These are phyloP conservation scores for Trichophyton benhamiae DNA, from an alignment of 2,329 filamentous ascomycete species.

Conservation along the genomic window DNA sequence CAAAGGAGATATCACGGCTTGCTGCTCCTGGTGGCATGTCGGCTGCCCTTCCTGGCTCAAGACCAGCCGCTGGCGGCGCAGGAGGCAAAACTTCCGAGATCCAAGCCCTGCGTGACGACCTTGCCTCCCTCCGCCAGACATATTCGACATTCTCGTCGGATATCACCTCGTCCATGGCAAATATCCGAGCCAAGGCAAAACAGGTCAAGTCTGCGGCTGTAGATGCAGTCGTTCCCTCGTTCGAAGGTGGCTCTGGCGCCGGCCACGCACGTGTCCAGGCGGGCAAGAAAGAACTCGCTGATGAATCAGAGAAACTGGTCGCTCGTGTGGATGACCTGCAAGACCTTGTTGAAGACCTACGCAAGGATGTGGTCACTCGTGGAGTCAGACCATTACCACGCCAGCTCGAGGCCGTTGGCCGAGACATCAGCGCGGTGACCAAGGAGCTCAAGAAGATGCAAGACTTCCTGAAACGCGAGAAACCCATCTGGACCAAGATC, in stretches of 20 bases:
- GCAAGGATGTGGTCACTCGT: conserved; percentile 88
- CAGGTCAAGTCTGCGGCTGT: conserved; percentile 65
- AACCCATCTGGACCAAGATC: conserved; percentile 96
- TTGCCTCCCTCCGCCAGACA: conserved; percentile 83
- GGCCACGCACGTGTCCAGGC: conserved; percentile 73
- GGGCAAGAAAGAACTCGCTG: conserved; percentile 74
- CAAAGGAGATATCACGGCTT: conserved; percentile 68
- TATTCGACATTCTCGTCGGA: conserved; percentile 86
- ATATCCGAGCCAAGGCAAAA: conserved; percentile 67
- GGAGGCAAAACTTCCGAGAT: conserved; percentile 62
- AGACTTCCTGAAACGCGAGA: conserved; percentile 75
- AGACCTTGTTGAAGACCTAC: conserved; percentile 87
- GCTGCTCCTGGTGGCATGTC: conserved; percentile 28
- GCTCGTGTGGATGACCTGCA: conserved; percentile 93
- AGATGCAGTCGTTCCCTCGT: conserved; percentile 56
- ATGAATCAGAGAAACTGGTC: conserved; percentile 82
- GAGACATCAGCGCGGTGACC: conserved; percentile 69
- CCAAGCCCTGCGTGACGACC: conserved; percentile 69
- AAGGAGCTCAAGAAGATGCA: conserved; percentile 90
- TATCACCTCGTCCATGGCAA: conserved; percentile 74
- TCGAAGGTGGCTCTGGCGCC: conserved; percentile 67
- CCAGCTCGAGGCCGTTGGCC: conserved; percentile 77
- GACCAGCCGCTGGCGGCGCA: conserved; percentile 20
- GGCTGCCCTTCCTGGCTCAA: neutral
- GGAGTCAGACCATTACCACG: conserved; percentile 83